Percentiles rank a stretch among this genome's conserved stretches.
These are phyloP conservation scores for Tricholoma hemisulphureum DNA, from an alignment of 768 basidiomycete genomes.

Conservation along the genomic window DNA sequence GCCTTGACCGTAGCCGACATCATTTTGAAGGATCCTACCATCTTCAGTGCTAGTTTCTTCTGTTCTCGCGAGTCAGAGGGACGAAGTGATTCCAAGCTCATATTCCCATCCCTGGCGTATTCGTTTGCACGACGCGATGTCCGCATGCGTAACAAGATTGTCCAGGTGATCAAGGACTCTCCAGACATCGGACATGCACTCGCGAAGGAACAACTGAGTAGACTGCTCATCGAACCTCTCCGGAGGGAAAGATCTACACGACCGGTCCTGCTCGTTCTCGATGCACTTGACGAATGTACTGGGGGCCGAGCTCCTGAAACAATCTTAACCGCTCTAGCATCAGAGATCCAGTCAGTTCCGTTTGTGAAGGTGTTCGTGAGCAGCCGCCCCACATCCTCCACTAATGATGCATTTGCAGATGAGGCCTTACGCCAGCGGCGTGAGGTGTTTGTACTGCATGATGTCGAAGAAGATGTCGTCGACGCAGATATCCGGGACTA, in stretches of 20 bases:
- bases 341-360: conserved; percentile 11
- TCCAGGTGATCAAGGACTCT: conserved; percentile 12
- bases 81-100: conserved; percentile 20
- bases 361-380: conserved; percentile 21
- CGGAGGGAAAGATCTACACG: conserved; percentile 6
- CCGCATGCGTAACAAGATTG: conserved; percentile 14
- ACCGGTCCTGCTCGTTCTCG: conserved; percentile 23
- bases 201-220: conserved; percentile 18
- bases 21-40: conserved; percentile 7
- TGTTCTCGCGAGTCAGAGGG: conserved; percentile 24
- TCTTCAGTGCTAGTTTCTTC: conserved; percentile 30
- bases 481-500: conserved; percentile 22
- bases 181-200: conserved; percentile 19
- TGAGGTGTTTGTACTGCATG: conserved; percentile 22
- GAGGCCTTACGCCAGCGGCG: conserved; percentile 5
- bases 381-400: conserved; percentile 18
- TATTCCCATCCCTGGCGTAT: conserved; percentile 25
- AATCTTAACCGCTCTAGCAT: conserved; percentile 12
- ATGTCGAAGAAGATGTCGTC: conserved; percentile 19
- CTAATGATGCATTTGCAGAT: conserved; percentile 10
- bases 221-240: conserved; percentile 22
- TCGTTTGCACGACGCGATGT: conserved; percentile 19
- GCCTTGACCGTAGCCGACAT: conserved; percentile 18
- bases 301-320: conserved; percentile 12
- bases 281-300: conserved; percentile 25